These are phyloP conservation scores for Fusarium cyanostomum DNA, from an alignment of 2,329 filamentous ascomycete genomes.

Conservation along the genomic window DNA sequence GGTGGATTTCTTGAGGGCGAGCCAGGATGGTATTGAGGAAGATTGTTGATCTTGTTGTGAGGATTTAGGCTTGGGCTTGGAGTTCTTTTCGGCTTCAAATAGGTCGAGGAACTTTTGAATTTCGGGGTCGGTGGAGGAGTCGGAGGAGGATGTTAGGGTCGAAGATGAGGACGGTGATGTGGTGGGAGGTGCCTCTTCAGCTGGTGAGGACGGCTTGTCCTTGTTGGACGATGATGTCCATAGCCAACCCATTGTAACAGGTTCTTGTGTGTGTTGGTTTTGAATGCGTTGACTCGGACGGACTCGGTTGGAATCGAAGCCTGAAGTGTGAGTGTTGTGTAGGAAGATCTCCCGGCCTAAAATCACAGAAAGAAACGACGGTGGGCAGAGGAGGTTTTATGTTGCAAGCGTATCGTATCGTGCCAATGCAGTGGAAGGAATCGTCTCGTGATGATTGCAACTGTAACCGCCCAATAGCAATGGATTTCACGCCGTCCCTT, in stretches of 20 bases:
- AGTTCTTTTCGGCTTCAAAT: conserved; percentile 49
- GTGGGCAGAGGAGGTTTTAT: not conserved
- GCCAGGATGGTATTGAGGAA: conserved; percentile 48
- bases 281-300: not conserved
- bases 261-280: not conserved
- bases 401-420: not conserved
- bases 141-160: conserved; percentile 32
- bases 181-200: conserved; percentile 36
- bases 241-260: conserved; percentile 67
- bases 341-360: not conserved
- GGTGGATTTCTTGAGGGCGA: conserved; percentile 48
- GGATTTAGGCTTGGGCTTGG: conserved; percentile 34
- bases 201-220: conserved; percentile 38
- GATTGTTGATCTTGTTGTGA: conserved; percentile 40
- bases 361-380: not conserved
- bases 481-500: conserved; percentile 5
- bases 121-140: conserved; percentile 57
- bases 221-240: conserved; percentile 57
- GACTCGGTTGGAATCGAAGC: not conserved
- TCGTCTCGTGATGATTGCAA: conserved; percentile 4
- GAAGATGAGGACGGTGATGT: conserved; percentile 29
- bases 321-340: not conserved
- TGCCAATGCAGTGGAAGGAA: not conserved
- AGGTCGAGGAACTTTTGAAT: conserved; percentile 64
- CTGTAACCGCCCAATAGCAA: not conserved